These are phyloP conservation scores for Takashimella koratensis DNA, from an alignment of 1,284 basidiomycete species.

Conservation along the genomic window DNA sequence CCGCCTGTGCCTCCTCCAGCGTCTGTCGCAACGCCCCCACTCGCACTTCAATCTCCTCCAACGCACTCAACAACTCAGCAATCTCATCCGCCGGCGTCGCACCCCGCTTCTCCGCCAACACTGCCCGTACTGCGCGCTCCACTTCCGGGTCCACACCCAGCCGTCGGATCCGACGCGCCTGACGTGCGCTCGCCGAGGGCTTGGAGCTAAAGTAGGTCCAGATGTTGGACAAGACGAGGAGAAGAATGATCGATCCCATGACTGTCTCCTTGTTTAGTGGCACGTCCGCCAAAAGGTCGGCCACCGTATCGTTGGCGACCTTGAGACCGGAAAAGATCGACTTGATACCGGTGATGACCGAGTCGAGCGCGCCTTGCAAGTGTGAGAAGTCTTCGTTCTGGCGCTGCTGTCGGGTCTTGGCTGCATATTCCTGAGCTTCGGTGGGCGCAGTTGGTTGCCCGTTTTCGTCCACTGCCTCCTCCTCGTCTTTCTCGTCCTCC, in stretches of 20 bases:
- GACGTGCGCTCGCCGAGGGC: conserved; percentile 14
- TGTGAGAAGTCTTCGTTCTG: conserved; percentile 53
- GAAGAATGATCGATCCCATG: conserved; percentile 65
- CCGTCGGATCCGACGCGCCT: conserved; percentile 20
- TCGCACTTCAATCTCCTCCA: conserved; percentile 35
- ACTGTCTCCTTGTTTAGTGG: conserved; percentile 51
- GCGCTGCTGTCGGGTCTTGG: conserved; percentile 25
- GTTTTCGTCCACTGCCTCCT: conserved; percentile 9
- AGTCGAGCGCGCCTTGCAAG: conserved; percentile 81
- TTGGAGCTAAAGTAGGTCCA: conserved; percentile 40
- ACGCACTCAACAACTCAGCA: conserved; percentile 24
- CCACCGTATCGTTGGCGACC: conserved; percentile 54
- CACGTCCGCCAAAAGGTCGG: conserved; percentile 66
- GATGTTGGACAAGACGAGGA: conserved; percentile 68
- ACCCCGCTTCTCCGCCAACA: conserved; percentile 18
- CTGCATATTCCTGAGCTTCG: conserved; percentile 42
- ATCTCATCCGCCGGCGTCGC: conserved; percentile 24
- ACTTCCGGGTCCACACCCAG: conserved; percentile 12
- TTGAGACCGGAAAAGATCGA: conserved; percentile 64
- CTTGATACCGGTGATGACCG: conserved; percentile 64
- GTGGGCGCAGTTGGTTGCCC: conserved; percentile 9
- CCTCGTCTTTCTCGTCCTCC: conserved; percentile 13
- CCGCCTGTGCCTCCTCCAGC: not conserved
- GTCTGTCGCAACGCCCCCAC: conserved; percentile 10
- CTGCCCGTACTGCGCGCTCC: conserved; percentile 26